Percentiles rank a stretch among this genome's conserved stretches.
Conservation (phyloP, 805 yeast genomes). For the Blastobotrys parvus region DNA sequence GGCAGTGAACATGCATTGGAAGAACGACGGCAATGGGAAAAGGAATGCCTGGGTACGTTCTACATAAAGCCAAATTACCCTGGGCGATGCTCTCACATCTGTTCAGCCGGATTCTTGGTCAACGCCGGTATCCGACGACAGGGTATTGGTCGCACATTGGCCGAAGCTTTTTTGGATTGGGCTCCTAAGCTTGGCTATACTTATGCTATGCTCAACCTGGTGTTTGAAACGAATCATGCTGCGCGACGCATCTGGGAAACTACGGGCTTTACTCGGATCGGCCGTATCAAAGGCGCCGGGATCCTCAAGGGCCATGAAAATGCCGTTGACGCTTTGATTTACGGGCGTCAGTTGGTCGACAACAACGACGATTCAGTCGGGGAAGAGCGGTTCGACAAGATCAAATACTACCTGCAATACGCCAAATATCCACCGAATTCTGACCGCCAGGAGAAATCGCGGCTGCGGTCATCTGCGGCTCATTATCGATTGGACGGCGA, state of each 20-base stretch:
- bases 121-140: constrained; percentile 89
- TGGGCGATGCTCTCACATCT: constrained; percentile 88
- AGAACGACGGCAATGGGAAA: constrained; percentile 73
- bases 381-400: constrained; percentile 56
- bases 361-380: constrained; percentile 38
- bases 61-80: constrained; percentile 83
- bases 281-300: constrained; percentile 81
- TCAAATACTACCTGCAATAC: constrained; percentile 68
- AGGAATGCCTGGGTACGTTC: constrained; percentile 84
- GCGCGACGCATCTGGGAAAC: constrained; percentile 74
- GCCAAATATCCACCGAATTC: constrained; percentile 82
- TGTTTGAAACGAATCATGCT: constrained; percentile 80
- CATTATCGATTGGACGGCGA: constrained; percentile 69
- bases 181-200: constrained; percentile 84
- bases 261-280: constrained; percentile 67
- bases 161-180: constrained; percentile 84
- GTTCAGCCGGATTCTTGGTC: constrained; percentile 80
- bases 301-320: constrained; percentile 73
- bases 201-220: constrained; percentile 72
- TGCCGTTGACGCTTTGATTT: constrained; percentile 81
- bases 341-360: constrained; percentile 69
- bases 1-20: constrained; percentile 56
- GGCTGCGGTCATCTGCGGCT: constrained; percentile 69
- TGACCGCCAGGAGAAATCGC: constrained; percentile 78
- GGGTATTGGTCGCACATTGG: constrained; percentile 80